Evolutionary conservation across 176 grass and related monocot genomes (phyloP).

Genomic region (Musa beccarii): DNA sequence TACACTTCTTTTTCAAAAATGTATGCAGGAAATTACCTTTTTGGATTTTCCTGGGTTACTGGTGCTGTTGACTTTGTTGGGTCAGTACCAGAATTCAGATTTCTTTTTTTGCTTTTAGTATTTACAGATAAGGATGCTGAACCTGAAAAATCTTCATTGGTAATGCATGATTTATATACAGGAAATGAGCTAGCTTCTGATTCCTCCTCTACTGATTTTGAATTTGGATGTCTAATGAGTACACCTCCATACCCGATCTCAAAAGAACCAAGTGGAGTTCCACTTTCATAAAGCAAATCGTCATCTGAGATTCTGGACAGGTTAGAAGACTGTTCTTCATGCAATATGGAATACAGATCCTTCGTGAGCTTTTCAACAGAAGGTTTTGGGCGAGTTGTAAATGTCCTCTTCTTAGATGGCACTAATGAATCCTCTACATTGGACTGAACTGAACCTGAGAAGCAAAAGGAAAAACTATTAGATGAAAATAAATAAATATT

Average conservation of each 20-base stretch:
- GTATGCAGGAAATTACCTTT: constrained; percentile 29
- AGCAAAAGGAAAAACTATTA: constrained; percentile 12
- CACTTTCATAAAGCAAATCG: constrained; percentile 61
- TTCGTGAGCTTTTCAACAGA: constrained; percentile 70
- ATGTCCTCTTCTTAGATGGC: constrained; percentile 71
- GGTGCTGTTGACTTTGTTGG: constrained; percentile 22
- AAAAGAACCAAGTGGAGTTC: constrained; percentile 51
- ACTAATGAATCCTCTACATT: constrained; percentile 66
- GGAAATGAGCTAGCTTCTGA: constrained; percentile 85
- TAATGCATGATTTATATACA: constrained; percentile 45
- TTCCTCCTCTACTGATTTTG: constrained; percentile 67
- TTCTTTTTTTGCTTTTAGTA: constrained; percentile 35
- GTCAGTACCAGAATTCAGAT: constrained; percentile 23
- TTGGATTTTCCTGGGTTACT: constrained; percentile 19
- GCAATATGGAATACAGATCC: constrained; percentile 79
- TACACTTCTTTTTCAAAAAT: not conserved
- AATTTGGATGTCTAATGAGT: constrained; percentile 64
- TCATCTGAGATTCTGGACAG: constrained; percentile 61
- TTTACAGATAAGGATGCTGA: constrained; percentile 28
- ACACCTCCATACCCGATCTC: constrained; percentile 85
- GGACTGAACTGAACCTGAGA: constrained; percentile 69
- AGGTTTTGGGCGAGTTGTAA: constrained; percentile 36
- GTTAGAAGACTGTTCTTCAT: constrained; percentile 45
- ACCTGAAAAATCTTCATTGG: constrained; percentile 44
- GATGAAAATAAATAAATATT: constrained; percentile 12